phyloP scores from a whole-genome alignment of 2,329 filamentous ascomycete genomes.

The Ophiostoma angusticollis region DNA sequence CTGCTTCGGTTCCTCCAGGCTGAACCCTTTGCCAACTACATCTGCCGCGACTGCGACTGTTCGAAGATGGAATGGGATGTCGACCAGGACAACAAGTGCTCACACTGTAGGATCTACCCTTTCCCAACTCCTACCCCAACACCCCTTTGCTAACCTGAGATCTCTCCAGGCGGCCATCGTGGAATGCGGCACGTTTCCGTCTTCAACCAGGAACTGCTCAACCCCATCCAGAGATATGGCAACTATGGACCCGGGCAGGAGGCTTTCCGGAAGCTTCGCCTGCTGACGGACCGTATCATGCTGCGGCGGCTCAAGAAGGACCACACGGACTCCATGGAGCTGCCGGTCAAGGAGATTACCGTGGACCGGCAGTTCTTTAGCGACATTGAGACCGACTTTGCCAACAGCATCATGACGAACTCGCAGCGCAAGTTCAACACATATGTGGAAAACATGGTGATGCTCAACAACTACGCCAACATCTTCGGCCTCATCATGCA shows the following conservation, averaged over 20 bases:
- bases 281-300: conserved; percentile 92
- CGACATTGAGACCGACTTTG: conserved; percentile 91
- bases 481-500: conserved; percentile 99
- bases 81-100: conserved; percentile 44
- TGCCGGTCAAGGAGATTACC: conserved; percentile 86
- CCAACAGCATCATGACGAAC: conserved; percentile 88
- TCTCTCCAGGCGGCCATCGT: conserved; percentile 48
- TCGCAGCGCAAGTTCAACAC: conserved; percentile 84
- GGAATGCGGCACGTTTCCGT: conserved; percentile 47
- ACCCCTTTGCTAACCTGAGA: too few species aligned
- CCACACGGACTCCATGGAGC: conserved; percentile 86
- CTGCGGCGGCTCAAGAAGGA: conserved; percentile 88
- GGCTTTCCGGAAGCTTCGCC: conserved; percentile 69
- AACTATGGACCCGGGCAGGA: conserved; percentile 48
- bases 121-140: too few species aligned
- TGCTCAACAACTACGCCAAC: conserved; percentile 96
- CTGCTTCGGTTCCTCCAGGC: conserved; percentile 84
- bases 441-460: conserved; percentile 84
- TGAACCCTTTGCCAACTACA: conserved; percentile 80
- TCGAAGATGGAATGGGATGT: conserved; percentile 74
- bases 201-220: conserved; percentile 67
- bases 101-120: conserved; percentile 8
- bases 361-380: conserved; percentile 94
- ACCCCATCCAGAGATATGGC: conserved; percentile 58
- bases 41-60: conserved; percentile 80